Base-by-base conservation (phyloP, 148 eudicot species). In the Spergularia bocconei region DNA sequence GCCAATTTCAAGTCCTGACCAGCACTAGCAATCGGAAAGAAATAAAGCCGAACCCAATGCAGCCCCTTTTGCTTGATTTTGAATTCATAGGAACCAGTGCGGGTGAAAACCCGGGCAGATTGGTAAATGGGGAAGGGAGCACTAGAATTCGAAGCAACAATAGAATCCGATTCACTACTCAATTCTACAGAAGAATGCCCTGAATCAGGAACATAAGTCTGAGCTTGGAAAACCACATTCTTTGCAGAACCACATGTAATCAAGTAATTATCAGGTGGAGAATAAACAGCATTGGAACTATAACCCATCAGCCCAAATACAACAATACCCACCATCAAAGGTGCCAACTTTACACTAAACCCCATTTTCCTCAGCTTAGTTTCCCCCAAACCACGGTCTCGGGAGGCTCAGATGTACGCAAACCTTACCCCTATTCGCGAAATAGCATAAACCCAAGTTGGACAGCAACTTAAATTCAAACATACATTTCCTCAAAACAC, bases 21-120 rank as follows among this genome's bases (percentile, higher is more conserved):
- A 0, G 87, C 23, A 70, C 68, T 78, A 0, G 97, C 79, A 68
- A 92, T 39, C 8, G 99, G 99, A 73, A 82, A 87, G 72, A 96
- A 88, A 71, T 96, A 88, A 15, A 96, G 91, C 54, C 99, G 88
- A 73, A 96, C 73, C 99, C 99, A 96, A 84, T 96, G 99, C 73
- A 89, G 84, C 19, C 99, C 98, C 71, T 87, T 81, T 76, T 87
- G 80, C 79, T 85, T 74, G 65, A 96, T 88, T 41, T 84, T 68
- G 60, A 96, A 96, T 68, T 78, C 83, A 70, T 91, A 96, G 44
- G 87, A 83, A 1, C 87, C 79, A 20, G 84, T 84, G 41, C 29
- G 53, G 0, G 79, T 69, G 75, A 92, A 96, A 68, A 96, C 71
- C 74, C 97, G 75, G 19, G 94, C 96, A 55, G 97, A 87, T 65